phyloP scores from a whole-genome alignment of 2,329 filamentous ascomycete species.

The Zymoseptoria passerinii region DNA sequence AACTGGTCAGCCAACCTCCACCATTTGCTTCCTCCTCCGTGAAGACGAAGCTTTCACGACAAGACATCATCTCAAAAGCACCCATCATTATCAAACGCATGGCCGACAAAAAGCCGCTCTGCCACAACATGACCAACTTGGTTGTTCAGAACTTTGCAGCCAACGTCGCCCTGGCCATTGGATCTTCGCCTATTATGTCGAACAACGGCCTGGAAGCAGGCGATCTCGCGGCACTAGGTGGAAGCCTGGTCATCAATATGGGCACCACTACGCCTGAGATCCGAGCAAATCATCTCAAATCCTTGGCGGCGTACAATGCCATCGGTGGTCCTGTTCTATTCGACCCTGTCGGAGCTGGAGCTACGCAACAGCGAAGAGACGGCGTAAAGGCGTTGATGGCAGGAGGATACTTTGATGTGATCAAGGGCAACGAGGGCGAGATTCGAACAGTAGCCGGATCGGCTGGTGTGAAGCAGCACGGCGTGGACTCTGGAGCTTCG shows the following conservation, averaged over 20 bases:
- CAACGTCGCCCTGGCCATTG: conserved; percentile 76
- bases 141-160: conserved; percentile 94
- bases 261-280: conserved; percentile 76
- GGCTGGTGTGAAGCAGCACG: conserved; percentile 54
- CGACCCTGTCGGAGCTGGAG: conserved; percentile 85
- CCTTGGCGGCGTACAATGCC: conserved; percentile 72
- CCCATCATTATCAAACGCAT: conserved; percentile 48
- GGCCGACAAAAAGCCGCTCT: conserved; percentile 57
- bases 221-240: conserved; percentile 70
- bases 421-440: conserved; percentile 92
- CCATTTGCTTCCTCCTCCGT: conserved; percentile 26
- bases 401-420: conserved; percentile 70
- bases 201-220: conserved; percentile 73
- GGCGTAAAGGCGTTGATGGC: conserved; percentile 65
- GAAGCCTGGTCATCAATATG: conserved; percentile 87
- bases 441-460: conserved; percentile 64
- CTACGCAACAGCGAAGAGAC: conserved; percentile 62
- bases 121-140: conserved; percentile 95
- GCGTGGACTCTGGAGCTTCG: conserved; percentile 68
- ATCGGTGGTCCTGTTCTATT: conserved; percentile 68
- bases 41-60: conserved; percentile 24
- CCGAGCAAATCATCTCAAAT: conserved; percentile 61
- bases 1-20: conserved; percentile 44
- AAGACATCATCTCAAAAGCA: conserved; percentile 21
- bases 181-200: conserved; percentile 89